phyloP scores from a whole-genome alignment of 139 green algal species.

The Chlamydomonas asymmetrica region DNA sequence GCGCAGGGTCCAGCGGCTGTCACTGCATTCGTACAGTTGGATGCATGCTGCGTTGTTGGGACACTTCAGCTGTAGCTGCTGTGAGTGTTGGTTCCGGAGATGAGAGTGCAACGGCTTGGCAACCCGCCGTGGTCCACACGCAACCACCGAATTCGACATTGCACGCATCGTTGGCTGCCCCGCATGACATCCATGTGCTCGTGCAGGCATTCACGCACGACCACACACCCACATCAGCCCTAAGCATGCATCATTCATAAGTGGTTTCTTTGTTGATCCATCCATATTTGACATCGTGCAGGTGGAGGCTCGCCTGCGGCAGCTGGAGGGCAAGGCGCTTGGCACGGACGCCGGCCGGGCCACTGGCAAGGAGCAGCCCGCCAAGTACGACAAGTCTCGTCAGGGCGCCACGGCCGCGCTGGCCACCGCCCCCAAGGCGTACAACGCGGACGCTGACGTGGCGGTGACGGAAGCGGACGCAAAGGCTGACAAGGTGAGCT shows the following conservation, averaged over 20 bases:
- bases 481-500: slow-evolving; percentile 30
- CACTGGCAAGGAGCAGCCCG: slow-evolving; percentile 49
- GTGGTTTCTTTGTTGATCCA: slow-evolving; percentile 60
- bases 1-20: too few relatives aligned
- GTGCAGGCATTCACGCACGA: too few relatives aligned
- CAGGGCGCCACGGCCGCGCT: slow-evolving; percentile 50
- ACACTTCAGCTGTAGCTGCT: too few relatives aligned
- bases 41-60: too few relatives aligned
- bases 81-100: too few relatives aligned
- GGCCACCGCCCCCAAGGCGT: slow-evolving; percentile 63
- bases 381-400: slow-evolving; percentile 69
- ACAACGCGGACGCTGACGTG: slow-evolving; percentile 85
- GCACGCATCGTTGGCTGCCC: too few relatives aligned
- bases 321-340: slow-evolving; percentile 86
- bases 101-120: too few relatives aligned
- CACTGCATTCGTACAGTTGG: too few relatives aligned
- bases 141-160: too few relatives aligned
- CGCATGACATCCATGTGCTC: too few relatives aligned
- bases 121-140: too few relatives aligned
- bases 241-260: background rate
- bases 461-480: slow-evolving; percentile 39
- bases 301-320: slow-evolving; percentile 90
- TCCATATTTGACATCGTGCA: slow-evolving; percentile 59
- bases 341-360: slow-evolving; percentile 57
- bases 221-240: background rate